Percentiles rank a stretch among this genome's conserved stretches.
Evolutionary conservation across 2,329 filamentous ascomycete species (phyloP).

Genomic region (Sporothrix dimorphospora): DNA sequence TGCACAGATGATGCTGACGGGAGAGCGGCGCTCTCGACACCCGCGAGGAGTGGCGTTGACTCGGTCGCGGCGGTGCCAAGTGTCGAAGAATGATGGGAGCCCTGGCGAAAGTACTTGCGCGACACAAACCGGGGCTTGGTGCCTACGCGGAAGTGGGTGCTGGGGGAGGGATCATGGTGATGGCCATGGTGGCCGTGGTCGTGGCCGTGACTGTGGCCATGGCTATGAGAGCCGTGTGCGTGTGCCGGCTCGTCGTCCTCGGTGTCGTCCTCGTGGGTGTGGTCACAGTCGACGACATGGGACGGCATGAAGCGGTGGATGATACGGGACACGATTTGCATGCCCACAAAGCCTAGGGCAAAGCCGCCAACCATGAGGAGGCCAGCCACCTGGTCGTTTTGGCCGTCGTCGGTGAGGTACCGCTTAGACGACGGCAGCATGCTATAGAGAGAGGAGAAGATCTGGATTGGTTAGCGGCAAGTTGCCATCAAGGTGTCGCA

Average conservation of each 20-base stretch:
- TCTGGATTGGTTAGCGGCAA: conserved; percentile 51
- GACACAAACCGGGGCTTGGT: conserved; percentile 19
- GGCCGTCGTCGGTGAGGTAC: conserved; percentile 73
- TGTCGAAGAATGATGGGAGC: not conserved
- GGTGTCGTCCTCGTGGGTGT: conserved; percentile 61
- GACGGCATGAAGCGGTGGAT: conserved; percentile 76
- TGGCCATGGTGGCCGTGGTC: conserved; percentile 9
- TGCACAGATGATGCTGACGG: too few species aligned
- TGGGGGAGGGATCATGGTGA: not conserved
- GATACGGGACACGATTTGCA: conserved; percentile 72
- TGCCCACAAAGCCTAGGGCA: conserved; percentile 71
- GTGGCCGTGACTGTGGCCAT: conserved; percentile 30
- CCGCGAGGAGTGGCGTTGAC: conserved; percentile 53
- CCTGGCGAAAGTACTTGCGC: not conserved
- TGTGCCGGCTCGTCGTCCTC: conserved; percentile 39
- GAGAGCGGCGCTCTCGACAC: conserved; percentile 30
- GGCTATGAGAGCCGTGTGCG: not conserved
- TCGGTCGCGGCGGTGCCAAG: conserved; percentile 43
- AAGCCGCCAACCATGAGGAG: conserved; percentile 72
- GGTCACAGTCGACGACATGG: conserved; percentile 79
- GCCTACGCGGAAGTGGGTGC: not conserved
- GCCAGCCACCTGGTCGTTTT: conserved; percentile 67
- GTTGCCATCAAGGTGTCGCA: not conserved
- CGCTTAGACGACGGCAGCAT: conserved; percentile 87
- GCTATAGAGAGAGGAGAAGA: conserved; percentile 89